phyloP scores from a whole-genome alignment of 371 early-diverging fungal species.

The Phascolomyces articulosus region DNA sequence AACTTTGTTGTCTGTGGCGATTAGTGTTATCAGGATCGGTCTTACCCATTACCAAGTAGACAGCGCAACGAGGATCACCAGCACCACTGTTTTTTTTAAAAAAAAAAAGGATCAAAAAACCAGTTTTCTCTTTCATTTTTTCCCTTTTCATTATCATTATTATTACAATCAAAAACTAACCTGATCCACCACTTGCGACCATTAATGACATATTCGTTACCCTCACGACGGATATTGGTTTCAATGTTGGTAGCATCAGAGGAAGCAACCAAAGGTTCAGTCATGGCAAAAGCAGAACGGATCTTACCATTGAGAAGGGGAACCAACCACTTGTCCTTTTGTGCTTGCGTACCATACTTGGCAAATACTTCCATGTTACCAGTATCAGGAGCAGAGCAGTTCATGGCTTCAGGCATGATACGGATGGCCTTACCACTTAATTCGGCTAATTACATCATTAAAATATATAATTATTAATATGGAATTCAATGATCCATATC shows the following conservation, averaged over 20 bases:
- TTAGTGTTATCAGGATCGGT: conserved; percentile 68
- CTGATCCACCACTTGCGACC: conserved; percentile 97
- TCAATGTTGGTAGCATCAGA: conserved; percentile 97
- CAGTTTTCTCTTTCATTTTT: not conserved
- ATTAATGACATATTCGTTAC: conserved; percentile 82
- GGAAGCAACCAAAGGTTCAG: conserved; percentile 91
- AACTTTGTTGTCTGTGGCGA: conserved; percentile 86
- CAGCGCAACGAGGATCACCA: conserved; percentile 90
- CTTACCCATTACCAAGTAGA: conserved; percentile 91
- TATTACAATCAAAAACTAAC: not conserved
- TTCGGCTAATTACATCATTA: no score
- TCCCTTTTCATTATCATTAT: not conserved
- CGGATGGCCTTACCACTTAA: conserved; percentile 74
- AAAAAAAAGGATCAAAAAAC: not conserved
- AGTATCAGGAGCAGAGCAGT: conserved; percentile 96
- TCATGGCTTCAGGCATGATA: conserved; percentile 86
- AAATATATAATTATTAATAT: no score
- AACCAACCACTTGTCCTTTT: conserved; percentile 84
- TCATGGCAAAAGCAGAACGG: conserved; percentile 98
- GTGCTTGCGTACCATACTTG: conserved; percentile 88
- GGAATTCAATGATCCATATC: no score
- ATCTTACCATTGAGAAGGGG: conserved; percentile 91
- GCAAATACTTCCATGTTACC: conserved; percentile 99
- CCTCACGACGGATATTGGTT: conserved; percentile 71
- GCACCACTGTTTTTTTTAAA: conserved; percentile 64